These are phyloP conservation scores for Onygenales sp. DNA, from an alignment of 2,329 filamentous ascomycete species.

Conservation along the genomic window DNA sequence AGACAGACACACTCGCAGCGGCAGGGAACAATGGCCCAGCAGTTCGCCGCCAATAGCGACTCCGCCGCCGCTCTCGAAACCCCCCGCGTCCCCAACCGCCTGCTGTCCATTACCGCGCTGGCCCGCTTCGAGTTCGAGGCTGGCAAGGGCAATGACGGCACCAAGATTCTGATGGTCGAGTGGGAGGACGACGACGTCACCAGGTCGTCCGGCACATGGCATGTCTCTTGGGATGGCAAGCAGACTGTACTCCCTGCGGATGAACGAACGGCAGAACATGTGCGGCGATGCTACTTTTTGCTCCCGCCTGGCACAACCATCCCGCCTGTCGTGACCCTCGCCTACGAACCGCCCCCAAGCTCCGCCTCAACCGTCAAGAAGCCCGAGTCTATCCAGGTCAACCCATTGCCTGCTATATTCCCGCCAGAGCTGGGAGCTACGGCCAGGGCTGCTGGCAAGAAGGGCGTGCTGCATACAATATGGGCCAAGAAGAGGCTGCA, in stretches of 20 bases:
- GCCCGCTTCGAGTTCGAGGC: constrained; percentile 82
- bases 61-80: constrained; percentile 21
- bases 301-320: constrained; percentile 63
- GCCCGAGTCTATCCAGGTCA: constrained; percentile 50
- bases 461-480: constrained; percentile 77
- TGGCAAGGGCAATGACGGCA: constrained; percentile 67
- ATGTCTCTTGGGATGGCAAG: constrained; percentile 77
- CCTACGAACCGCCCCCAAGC: constrained; percentile 39
- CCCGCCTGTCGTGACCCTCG: constrained; percentile 62
- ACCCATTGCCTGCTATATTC: constrained; percentile 80
- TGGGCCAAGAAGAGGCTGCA: constrained; percentile 79
- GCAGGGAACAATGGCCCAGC: constrained; percentile 8
- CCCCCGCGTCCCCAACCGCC: constrained; percentile 16
- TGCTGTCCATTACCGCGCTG: constrained; percentile 48
- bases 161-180: constrained; percentile 88
- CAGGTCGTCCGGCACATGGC: constrained; percentile 52
- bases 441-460: constrained; percentile 57
- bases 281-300: constrained; percentile 67
- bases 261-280: constrained; percentile 45
- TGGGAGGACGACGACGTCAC: constrained; percentile 60
- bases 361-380: constrained; percentile 25
- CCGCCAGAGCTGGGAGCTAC: constrained; percentile 63
- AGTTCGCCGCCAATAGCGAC: constrained; percentile 8
- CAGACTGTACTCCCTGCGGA: constrained; percentile 58
- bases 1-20: too few relatives aligned